phyloP scores from a whole-genome alignment of 1,139 yeast genomes.

The Sugiyamaella sp. region DNA sequence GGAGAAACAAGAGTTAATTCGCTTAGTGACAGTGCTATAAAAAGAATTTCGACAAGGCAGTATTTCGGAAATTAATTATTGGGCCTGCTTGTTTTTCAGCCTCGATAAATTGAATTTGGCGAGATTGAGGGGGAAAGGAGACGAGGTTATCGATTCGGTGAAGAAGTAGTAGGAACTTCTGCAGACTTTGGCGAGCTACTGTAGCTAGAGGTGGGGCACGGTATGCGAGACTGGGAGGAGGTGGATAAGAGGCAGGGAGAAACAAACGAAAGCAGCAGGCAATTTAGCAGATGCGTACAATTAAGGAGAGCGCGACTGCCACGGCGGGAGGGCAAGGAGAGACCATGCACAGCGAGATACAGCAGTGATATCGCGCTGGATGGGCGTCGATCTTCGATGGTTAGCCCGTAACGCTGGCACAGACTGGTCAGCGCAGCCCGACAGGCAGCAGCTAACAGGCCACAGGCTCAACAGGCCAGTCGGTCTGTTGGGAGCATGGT shows the following conservation, averaged over 20 bases:
- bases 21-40: not conserved
- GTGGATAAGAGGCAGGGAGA: constrained; percentile 1
- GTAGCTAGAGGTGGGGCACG: constrained; percentile 1
- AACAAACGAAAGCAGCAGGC: not conserved
- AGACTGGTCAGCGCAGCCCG: too few relatives aligned
- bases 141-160: not conserved
- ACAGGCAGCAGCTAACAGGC: not conserved
- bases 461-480: too few relatives aligned
- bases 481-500: too few relatives aligned
- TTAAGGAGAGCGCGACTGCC: not conserved
- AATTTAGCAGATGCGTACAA: not conserved
- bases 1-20: not conserved
- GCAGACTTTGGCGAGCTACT: not conserved
- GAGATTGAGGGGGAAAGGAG: not conserved
- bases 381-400: not conserved
- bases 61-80: not conserved
- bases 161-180: not conserved
- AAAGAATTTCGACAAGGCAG: not conserved
- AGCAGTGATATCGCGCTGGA: not conserved
- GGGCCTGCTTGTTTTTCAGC: not conserved
- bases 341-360: not conserved
- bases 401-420: too few relatives aligned
- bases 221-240: not conserved
- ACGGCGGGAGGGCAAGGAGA: not conserved
- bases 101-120: not conserved